Percentiles rank a stretch among this genome's conserved stretches.
These are phyloP conservation scores for Scutellaria minor DNA, from an alignment of 257 asterid species.

Conservation along the genomic window DNA sequence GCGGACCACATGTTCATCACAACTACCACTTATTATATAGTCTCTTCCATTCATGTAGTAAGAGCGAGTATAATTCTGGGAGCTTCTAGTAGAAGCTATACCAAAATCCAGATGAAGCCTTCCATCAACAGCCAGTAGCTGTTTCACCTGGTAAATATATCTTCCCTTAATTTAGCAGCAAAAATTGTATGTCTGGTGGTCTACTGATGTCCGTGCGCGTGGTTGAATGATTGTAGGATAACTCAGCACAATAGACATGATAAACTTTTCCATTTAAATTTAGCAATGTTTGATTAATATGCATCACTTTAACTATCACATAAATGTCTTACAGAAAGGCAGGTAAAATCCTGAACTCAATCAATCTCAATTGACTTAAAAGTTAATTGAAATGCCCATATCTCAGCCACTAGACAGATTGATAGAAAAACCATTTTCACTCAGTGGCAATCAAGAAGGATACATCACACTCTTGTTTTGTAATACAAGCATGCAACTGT, in stretches of 20 bases:
- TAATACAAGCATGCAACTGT: conserved; percentile 23
- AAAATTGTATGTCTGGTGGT: conserved; percentile 3
- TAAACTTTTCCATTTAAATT: conserved; percentile 15
- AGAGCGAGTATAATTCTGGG: conserved; percentile 89
- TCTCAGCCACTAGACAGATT: conserved; percentile 12
- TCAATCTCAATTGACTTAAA: background rate
- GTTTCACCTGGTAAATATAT: conserved; percentile 70
- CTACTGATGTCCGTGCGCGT: background rate
- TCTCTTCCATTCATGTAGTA: conserved; percentile 93
- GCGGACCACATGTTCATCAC: conserved; percentile 91
- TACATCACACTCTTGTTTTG: background rate
- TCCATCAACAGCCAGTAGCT: conserved; percentile 90
- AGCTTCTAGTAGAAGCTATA: conserved; percentile 79
- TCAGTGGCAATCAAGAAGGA: conserved; percentile 20
- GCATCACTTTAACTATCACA: conserved; percentile 10
- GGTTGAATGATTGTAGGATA: conserved; percentile 8
- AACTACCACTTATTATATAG: conserved; percentile 94
- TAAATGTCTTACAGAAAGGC: background rate
- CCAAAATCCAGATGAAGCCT: conserved; percentile 81
- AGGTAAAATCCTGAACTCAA: conserved; percentile 2
- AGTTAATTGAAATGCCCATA: background rate
- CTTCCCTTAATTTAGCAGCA: background rate
- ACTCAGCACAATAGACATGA: conserved; percentile 11
- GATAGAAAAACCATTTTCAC: conserved; percentile 14
- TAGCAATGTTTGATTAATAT: conserved; percentile 12